Evolutionary conservation across 2,329 filamentous ascomycete species (phyloP).

Genomic region (Sporothrix schenckii): DNA sequence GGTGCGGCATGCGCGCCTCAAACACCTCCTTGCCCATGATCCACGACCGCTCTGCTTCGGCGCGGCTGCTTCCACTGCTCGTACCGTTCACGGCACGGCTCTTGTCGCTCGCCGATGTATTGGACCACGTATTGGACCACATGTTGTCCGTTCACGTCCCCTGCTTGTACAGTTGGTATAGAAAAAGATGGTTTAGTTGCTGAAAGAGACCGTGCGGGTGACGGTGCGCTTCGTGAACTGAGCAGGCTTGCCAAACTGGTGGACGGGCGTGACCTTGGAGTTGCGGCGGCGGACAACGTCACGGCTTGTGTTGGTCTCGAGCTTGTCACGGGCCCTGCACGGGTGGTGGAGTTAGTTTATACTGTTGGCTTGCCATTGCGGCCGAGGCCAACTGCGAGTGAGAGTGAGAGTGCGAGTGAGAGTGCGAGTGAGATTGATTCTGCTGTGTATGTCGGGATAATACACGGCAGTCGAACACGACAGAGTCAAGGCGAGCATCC

Average conservation of each 20-base stretch:
- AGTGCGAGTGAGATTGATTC: too few relatives aligned
- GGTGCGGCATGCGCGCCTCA: conserved; percentile 56
- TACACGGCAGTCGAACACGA: neutral
- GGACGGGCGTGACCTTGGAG: conserved; percentile 36
- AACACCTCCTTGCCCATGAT: conserved; percentile 51
- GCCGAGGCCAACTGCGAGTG: too few relatives aligned
- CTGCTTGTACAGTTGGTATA: neutral
- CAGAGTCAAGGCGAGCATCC: neutral
- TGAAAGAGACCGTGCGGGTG: conserved; percentile 39
- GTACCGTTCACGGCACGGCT: neutral
- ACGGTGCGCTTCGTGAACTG: conserved; percentile 44
- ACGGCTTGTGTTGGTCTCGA: conserved; percentile 22
- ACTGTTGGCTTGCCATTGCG: too few relatives aligned
- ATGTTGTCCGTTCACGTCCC: neutral
- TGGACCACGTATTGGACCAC: conserved; percentile 9
- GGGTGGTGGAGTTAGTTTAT: neutral
- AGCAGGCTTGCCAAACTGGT: conserved; percentile 35
- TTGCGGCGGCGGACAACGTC: conserved; percentile 38
- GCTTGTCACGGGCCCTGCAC: conserved; percentile 35
- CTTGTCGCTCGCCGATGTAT: neutral
- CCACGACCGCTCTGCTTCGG: conserved; percentile 41
- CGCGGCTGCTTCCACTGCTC: neutral
- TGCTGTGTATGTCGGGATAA: too few relatives aligned
- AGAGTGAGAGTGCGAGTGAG: too few relatives aligned
- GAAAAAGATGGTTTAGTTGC: conserved; percentile 12